Base-by-base conservation (phyloP, 2,329 filamentous ascomycete genomes). In the Colletotrichum sp. region DNA sequence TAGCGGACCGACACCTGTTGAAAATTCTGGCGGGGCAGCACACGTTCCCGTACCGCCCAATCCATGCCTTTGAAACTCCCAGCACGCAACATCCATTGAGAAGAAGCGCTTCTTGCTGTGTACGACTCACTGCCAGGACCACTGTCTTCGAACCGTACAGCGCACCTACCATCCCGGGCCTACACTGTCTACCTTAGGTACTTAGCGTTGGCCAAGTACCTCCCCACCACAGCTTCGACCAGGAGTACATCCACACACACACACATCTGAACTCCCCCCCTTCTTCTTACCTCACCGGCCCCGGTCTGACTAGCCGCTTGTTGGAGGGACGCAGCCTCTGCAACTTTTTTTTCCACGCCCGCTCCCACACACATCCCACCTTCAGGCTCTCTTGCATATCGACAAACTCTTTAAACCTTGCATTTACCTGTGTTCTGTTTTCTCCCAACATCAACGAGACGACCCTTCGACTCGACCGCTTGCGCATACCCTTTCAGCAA, bases 371-470 rank as follows among this genome's bases (percentile, higher is more conserved):
- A 68, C 62, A 75, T 75, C 75, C 72, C 72, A 68, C 74, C 75
- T 77, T 70, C 65, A 71, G 75, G 71, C 72, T 71, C 66, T 75
- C 52, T 66, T 71, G 71, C 75, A 71, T 71, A 64, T 71, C 34
- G 68, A 77, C 75, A 77, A 77, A 72, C 72, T 78, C 75, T 69
- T 69, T 69, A 59, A 70, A 70, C 62, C 68, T 70, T 68, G 67
- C 74, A 69, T 67, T 75, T 75, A 49, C 52, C 75, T 71, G 63
- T 34, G 34, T 52, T 72, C 59, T 65, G 30, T 66, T 62, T 69
- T 36, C 59, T 39, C 65, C 59, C 66, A 65, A 57, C 44, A 21
- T 65, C 71, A 64, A 69, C 74, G 71, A 76, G 64, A 76, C 70
- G 74, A 24, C 68, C 18, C 21, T 49, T 60, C 70, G 64, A 74